phyloP scores from a whole-genome alignment of 2,329 filamentous ascomycete species.

The Trichoderma polysporum region DNA sequence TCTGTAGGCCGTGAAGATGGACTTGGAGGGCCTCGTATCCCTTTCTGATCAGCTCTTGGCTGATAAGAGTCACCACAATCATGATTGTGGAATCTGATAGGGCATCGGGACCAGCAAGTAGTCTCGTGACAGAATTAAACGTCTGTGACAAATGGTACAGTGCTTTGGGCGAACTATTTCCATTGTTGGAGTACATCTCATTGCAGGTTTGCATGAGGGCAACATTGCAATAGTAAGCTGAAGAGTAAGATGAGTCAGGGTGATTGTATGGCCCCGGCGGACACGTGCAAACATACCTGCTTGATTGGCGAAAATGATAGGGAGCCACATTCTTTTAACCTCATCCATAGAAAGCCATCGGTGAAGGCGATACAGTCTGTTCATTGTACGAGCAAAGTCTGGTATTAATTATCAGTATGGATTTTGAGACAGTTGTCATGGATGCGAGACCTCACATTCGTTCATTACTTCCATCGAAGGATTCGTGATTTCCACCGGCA shows the following conservation, averaged over 20 bases:
- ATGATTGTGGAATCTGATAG: constrained; percentile 30
- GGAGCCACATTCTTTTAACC: constrained; percentile 23
- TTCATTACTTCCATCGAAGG: constrained; percentile 19
- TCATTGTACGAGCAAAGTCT: not conserved
- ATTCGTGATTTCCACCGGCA: constrained; percentile 17
- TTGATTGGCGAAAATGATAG: constrained; percentile 20
- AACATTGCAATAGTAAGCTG: constrained; percentile 25
- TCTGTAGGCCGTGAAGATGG: constrained; percentile 25
- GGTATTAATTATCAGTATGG: not conserved
- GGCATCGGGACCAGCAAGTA: constrained; percentile 26
- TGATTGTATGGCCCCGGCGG: not conserved
- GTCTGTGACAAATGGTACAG: constrained; percentile 28
- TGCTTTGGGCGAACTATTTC: constrained; percentile 20
- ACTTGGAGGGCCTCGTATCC: constrained; percentile 16
- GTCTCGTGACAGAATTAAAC: constrained; percentile 26
- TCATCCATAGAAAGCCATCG: constrained; percentile 4
- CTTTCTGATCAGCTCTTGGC: constrained; percentile 28
- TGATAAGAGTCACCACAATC: constrained; percentile 31
- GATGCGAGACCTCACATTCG: constrained; percentile 15
- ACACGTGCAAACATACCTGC: constrained; percentile 13
- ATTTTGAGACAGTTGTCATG: not conserved
- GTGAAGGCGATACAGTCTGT: not conserved
- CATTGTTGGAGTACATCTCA: constrained; percentile 23
- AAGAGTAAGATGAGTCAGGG: not conserved
- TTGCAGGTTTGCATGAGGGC: constrained; percentile 29